A percentile compares a stretch with the other conserved stretches of the same genome.
Evolutionary conservation across 2,329 filamentous ascomycete species (phyloP).

Genomic region (Alternaria triticina): DNA sequence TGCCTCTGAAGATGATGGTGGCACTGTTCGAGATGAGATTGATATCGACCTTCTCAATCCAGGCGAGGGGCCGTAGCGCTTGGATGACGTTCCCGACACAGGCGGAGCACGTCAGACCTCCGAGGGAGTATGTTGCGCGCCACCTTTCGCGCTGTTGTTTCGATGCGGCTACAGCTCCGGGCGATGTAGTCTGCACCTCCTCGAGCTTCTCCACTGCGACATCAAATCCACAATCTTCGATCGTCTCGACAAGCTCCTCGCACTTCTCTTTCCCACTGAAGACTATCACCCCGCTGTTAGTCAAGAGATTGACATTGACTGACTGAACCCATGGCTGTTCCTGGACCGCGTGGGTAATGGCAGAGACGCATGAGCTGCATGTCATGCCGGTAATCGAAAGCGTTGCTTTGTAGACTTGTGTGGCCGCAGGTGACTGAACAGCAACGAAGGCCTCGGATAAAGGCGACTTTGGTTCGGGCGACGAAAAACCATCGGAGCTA

Average conservation of each 20-base stretch:
- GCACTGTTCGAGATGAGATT: slow-evolving; percentile 60
- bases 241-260: slow-evolving; percentile 54
- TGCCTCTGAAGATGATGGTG: slow-evolving; percentile 56
- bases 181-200: slow-evolving; percentile 10
- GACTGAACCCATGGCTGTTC: slow-evolving; percentile 55
- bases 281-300: slow-evolving; percentile 57
- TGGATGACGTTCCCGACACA: slow-evolving; percentile 59
- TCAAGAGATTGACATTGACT: slow-evolving; percentile 60
- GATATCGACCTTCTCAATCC: slow-evolving; percentile 56
- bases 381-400: slow-evolving; percentile 66
- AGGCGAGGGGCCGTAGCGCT: slow-evolving; percentile 54
- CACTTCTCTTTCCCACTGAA: slow-evolving; percentile 55
- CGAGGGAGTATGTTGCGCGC: slow-evolving; percentile 57
- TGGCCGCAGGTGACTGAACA: slow-evolving; percentile 11
- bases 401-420: slow-evolving; percentile 44
- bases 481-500: slow-evolving; percentile 19
- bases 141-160: slow-evolving; percentile 34
- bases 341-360: slow-evolving; percentile 58
- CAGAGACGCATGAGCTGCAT: slow-evolving; percentile 62
- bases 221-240: slow-evolving; percentile 58
- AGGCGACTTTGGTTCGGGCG: slow-evolving; percentile 15
- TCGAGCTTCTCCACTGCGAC: slow-evolving; percentile 46
- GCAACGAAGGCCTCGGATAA: slow-evolving; percentile 25
- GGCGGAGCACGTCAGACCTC: slow-evolving; percentile 65
- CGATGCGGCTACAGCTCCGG: background rate